Percentiles rank a stretch among this genome's conserved stretches.
These are phyloP conservation scores for Remersonia thermophila DNA, from an alignment of 2,329 filamentous ascomycete genomes.

Conservation along the genomic window DNA sequence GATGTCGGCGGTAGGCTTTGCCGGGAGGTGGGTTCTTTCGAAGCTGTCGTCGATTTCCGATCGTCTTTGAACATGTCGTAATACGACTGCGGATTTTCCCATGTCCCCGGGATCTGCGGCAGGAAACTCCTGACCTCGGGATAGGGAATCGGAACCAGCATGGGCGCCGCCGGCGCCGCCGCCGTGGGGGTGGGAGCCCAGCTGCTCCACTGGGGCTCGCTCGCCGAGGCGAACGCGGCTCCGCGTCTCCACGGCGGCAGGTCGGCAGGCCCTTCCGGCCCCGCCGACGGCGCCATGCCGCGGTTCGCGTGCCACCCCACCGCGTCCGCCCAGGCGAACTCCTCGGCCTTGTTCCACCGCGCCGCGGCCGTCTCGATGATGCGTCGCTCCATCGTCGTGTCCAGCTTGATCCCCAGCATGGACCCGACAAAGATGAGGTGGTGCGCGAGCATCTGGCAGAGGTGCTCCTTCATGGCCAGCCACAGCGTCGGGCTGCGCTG, in stretches of 20 bases:
- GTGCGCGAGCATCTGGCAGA: slow-evolving; percentile 23
- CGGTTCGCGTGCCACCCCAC: not conserved
- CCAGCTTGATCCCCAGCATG: slow-evolving; percentile 21
- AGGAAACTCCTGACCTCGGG: slow-evolving; percentile 13
- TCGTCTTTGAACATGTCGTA: slow-evolving; percentile 17
- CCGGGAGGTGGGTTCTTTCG: not conserved
- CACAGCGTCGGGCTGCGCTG: slow-evolving; percentile 22
- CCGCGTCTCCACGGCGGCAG: too few relatives aligned
- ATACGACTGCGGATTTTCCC: slow-evolving; percentile 19
- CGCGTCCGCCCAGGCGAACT: slow-evolving; percentile 18
- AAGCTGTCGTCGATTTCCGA: not conserved
- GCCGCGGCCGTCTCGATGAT: slow-evolving; percentile 20
- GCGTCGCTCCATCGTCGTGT: slow-evolving; percentile 19
- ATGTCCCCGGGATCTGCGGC: not conserved
- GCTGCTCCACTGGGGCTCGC: too few relatives aligned
- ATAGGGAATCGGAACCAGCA: slow-evolving; percentile 13
- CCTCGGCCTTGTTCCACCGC: slow-evolving; percentile 22
- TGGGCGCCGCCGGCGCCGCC: not conserved
- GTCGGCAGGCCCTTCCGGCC: too few relatives aligned
- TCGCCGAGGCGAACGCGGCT: too few relatives aligned
- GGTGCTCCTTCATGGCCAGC: slow-evolving; percentile 23
- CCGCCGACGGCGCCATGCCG: not conserved
- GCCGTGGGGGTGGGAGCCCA: not conserved
- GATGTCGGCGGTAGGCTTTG: not conserved
- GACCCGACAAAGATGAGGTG: slow-evolving; percentile 21